phyloP scores from a whole-genome alignment of 83 land plant genomes.

The Thuja plicata region DNA sequence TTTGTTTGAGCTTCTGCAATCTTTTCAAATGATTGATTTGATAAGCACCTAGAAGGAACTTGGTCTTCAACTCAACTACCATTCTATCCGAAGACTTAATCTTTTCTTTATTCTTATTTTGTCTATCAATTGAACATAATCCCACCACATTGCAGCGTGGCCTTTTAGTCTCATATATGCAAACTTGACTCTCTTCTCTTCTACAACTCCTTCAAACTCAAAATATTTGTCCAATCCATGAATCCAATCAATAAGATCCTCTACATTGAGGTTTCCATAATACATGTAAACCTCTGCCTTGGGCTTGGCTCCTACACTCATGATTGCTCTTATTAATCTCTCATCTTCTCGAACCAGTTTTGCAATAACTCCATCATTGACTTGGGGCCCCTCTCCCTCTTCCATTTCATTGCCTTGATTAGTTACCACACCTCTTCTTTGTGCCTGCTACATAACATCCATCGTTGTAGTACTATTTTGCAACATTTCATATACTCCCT shows the following conservation, averaged over 20 bases:
- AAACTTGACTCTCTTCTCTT: background rate
- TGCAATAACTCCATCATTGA: too few species aligned
- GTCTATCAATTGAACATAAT: too few species aligned
- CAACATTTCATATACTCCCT: too few species aligned
- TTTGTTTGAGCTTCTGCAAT: background rate
- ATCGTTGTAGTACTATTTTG: too few species aligned
- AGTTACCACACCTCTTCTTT: too few species aligned
- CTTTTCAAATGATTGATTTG: background rate
- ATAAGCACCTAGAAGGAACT: background rate
- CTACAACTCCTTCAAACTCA: background rate
- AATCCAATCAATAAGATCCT: background rate
- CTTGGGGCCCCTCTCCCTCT: too few species aligned
- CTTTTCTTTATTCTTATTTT: too few species aligned
- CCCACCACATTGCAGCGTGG: too few species aligned
- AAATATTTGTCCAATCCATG: background rate
- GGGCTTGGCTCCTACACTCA: too few species aligned
- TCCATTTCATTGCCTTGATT: too few species aligned
- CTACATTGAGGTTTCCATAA: background rate
- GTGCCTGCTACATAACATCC: too few species aligned
- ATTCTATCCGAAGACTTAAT: too few species aligned
- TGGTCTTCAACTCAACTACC: background rate
- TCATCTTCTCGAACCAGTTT: background rate
- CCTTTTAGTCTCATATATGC: background rate
- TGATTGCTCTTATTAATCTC: background rate
- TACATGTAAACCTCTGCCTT: background rate